Percentiles rank a stretch among this genome's conserved stretches.
Evolutionary conservation across 2,329 filamentous ascomycete species (phyloP).

Genomic region (Knufia fluminis): DNA sequence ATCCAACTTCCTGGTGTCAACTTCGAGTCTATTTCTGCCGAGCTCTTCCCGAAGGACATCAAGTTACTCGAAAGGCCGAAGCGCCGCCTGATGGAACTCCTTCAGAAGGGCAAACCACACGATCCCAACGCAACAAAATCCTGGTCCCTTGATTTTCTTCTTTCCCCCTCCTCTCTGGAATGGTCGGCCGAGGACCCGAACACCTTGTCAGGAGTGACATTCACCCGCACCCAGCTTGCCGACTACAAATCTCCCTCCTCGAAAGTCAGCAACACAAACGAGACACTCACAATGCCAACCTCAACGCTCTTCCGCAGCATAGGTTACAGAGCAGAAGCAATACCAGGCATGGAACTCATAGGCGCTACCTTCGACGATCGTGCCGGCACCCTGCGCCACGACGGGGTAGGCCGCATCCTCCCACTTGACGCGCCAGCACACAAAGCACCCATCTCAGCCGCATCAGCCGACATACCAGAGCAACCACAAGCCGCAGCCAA

Average conservation of each 20-base stretch:
- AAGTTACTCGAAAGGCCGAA: constrained; percentile 64
- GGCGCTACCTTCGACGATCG: constrained; percentile 68
- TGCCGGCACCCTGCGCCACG: constrained; percentile 72
- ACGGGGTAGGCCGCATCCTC: constrained; percentile 65
- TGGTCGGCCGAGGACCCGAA: constrained; percentile 28
- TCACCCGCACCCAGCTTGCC: constrained; percentile 40
- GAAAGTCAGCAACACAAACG: constrained; percentile 40
- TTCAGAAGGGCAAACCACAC: constrained; percentile 62
- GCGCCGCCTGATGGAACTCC: constrained; percentile 68
- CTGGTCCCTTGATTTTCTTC: constrained; percentile 79
- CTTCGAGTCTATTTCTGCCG: constrained; percentile 59
- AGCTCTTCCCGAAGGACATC: constrained; percentile 58
- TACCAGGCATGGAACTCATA: constrained; percentile 64
- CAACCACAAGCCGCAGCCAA: background rate
- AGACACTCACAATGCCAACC: constrained; percentile 48
- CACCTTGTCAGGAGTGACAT: constrained; percentile 9
- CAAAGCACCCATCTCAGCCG: constrained; percentile 8
- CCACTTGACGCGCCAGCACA: constrained; percentile 12
- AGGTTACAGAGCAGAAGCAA: constrained; percentile 74
- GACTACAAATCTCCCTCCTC: constrained; percentile 44
- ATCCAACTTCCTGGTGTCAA: constrained; percentile 64
- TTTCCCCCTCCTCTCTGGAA: constrained; percentile 65
- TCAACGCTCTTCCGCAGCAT: constrained; percentile 84
- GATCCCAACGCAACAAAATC: constrained; percentile 48
- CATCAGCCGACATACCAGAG: constrained; percentile 32